phyloP scores from a whole-genome alignment of 1,139 yeast genomes.

The Zygosaccharomyces pseudobailii region DNA sequence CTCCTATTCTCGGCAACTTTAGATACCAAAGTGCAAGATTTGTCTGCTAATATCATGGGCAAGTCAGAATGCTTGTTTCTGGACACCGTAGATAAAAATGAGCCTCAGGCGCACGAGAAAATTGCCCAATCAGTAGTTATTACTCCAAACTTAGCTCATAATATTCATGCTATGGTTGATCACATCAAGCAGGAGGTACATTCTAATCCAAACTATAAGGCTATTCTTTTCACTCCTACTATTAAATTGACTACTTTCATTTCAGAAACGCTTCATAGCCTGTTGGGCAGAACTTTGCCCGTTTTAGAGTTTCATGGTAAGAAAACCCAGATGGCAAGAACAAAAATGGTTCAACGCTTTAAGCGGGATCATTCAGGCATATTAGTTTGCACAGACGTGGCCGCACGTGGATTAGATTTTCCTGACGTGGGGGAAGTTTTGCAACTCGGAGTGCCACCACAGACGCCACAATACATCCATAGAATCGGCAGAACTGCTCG shows the following conservation, averaged over 20 bases:
- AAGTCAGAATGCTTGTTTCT: constrained; percentile 61
- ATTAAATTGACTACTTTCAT: constrained; percentile 61
- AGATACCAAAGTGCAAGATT: constrained; percentile 56
- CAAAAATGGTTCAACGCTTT: constrained; percentile 28
- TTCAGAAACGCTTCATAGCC: constrained; percentile 36
- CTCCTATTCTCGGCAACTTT: constrained; percentile 86
- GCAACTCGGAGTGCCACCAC: constrained; percentile 73
- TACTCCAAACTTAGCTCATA: constrained; percentile 46
- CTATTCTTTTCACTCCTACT: constrained; percentile 80
- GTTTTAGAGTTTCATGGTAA: constrained; percentile 60
- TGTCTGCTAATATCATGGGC: constrained; percentile 59
- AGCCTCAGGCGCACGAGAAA: constrained; percentile 71
- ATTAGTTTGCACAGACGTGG: constrained; percentile 84
- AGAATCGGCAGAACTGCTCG: constrained; percentile 96
- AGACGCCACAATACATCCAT: constrained; percentile 76
- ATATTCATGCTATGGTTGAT: constrained; percentile 50
- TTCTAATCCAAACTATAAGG: constrained; percentile 50
- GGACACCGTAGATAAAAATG: constrained; percentile 72
- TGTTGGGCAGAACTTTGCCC: constrained; percentile 28
- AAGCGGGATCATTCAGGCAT: constrained; percentile 44
- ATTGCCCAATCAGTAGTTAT: constrained; percentile 62
- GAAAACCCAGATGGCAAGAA: constrained; percentile 47
- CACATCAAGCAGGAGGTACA: constrained; percentile 38
- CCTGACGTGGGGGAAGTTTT: constrained; percentile 77
- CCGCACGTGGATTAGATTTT: constrained; percentile 95